Evolutionary conservation across 805 yeast species (phyloP), one percentile per base, ranked within the genome.

Genomic region (Starmerella scarabaei): DNA sequence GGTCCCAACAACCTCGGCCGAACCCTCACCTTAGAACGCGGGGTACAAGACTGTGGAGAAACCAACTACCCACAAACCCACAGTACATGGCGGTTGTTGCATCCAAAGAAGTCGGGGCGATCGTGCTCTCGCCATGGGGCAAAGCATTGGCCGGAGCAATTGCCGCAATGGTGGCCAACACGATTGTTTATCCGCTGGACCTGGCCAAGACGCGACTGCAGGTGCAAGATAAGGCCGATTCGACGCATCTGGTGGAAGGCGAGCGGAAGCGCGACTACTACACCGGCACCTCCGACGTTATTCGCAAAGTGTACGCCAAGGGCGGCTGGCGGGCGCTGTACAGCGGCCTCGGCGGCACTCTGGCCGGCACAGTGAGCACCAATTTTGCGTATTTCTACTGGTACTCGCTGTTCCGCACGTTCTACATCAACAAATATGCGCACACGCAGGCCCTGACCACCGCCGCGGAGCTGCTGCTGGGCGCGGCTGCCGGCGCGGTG

Each of bases 351-450:
- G 60, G 72, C 2, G 75, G 85, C 1, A 71, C 81, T 1, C 60
- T 81, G 31, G 52, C 77, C 16, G 84, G 85, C 2, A 72, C 77
- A 9, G 85, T 86, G 2, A 73, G 80, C 7, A 82, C 80, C 54
- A 79, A 77, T 51, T 83, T 83, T 55, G 76, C 83, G 23, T 83
- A 83, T 59, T 83, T 83, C 58, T 83, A 81, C 60, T 83, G 93
- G 91, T 83, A 83, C 59, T 76, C 85, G 4, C 61, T 80, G 30
- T 74, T 81, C 15, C 72, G 82, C 46, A 67, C 69, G 38, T 59
- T 68, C 15, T 77, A 73, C 59, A 66, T 70, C 43, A 62, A 59
- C 65, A 42, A 41, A 56, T 63, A 49, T 58, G 60, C 53, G 53
- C 18, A 50, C 48, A 33, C 39, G 6, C 33, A 34, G 41, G 23